phyloP scores from a whole-genome alignment of 139 green algal species.

The Pleodorina starrii region DNA sequence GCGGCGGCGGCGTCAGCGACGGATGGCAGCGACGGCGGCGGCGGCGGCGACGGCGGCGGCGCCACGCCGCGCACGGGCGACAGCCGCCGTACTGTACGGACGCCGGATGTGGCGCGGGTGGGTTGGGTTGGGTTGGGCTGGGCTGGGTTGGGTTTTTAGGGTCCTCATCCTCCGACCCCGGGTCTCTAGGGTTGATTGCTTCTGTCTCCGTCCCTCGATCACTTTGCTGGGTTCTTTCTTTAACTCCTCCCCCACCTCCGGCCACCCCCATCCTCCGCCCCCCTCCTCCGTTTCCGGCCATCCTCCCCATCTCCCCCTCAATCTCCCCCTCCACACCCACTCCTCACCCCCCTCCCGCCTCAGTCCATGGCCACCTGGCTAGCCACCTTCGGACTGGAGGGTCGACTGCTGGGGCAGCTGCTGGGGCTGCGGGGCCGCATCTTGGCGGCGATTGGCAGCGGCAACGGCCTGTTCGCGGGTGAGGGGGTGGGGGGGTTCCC shows the following conservation, averaged over 20 bases:
- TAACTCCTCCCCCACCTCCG: too few relatives aligned
- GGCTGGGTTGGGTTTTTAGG: too few relatives aligned
- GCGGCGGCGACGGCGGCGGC: not conserved
- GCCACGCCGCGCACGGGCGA: slow-evolving; percentile 2
- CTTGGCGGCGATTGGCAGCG: not conserved
- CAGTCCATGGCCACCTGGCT: slow-evolving; percentile 61
- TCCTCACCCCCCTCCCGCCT: not conserved
- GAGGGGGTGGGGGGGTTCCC: too few relatives aligned
- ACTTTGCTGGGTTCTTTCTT: too few relatives aligned
- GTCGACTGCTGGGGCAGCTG: slow-evolving; percentile 61
- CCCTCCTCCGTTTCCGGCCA: too few relatives aligned
- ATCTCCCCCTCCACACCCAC: too few relatives aligned
- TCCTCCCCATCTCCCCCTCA: too few relatives aligned
- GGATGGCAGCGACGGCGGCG: not conserved
- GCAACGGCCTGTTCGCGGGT: slow-evolving; percentile 60
- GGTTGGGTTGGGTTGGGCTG: too few relatives aligned
- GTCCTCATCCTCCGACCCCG: too few relatives aligned
- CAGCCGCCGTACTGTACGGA: slow-evolving; percentile 55
- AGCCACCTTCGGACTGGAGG: slow-evolving; percentile 62
- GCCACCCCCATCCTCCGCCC: too few relatives aligned
- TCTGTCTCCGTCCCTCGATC: too few relatives aligned
- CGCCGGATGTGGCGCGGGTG: slow-evolving; percentile 52
- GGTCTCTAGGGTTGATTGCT: too few relatives aligned
- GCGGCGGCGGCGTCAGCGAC: not conserved
- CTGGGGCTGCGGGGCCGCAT: slow-evolving; percentile 44